Conservation (phyloP, 2,329 filamentous ascomycete species). For the Macroventuria anomochaeta region DNA sequence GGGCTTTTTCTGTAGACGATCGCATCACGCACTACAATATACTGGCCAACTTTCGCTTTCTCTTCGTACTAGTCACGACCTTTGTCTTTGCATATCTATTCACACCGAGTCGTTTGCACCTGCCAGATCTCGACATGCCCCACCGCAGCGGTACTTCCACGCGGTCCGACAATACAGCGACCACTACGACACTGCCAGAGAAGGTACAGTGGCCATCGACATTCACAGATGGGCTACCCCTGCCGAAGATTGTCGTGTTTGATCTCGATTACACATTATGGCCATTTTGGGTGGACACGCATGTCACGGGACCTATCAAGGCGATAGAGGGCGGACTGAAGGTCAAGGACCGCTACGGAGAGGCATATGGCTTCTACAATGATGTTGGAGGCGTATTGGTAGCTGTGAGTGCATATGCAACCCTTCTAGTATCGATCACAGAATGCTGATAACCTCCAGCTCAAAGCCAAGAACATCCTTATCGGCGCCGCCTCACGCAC, state of each 20-base stretch:
- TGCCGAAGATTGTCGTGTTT: constrained; percentile 86
- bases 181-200: constrained; percentile 46
- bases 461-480: constrained; percentile 56
- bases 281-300: constrained; percentile 98
- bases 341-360: constrained; percentile 60
- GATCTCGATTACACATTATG: constrained; percentile 98
- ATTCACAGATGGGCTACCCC: constrained; percentile 70
- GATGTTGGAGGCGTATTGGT: constrained; percentile 53
- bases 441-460: constrained; percentile 35
- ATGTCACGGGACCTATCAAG: constrained; percentile 78
- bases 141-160: constrained; percentile 33
- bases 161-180: constrained; percentile 32
- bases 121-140: constrained; percentile 34
- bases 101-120: not conserved
- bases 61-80: not conserved
- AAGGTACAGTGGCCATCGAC: constrained; percentile 57
- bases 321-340: constrained; percentile 50
- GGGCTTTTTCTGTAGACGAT: not conserved
- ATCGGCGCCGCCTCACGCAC: constrained; percentile 84
- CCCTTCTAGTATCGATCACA: fast-evolving
- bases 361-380: constrained; percentile 55
- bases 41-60: not conserved
- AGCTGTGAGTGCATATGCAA: constrained; percentile 32
- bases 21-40: not conserved
- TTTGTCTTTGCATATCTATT: not conserved